phyloP scores from a whole-genome alignment of 495 filamentous ascomycete species.

The Aspergillus ostianus region DNA sequence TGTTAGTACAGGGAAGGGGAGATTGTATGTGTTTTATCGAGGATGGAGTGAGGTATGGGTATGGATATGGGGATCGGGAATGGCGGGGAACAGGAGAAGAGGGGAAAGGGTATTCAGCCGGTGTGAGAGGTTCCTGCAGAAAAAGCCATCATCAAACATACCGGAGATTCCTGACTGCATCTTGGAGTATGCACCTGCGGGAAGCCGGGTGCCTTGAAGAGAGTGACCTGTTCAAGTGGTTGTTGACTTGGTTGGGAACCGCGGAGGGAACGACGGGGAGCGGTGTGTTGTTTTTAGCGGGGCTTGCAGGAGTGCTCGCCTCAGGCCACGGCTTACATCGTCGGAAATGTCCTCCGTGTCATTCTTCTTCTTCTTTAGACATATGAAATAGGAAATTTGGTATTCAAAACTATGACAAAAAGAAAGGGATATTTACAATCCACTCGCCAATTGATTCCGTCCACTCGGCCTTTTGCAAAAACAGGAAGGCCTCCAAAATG shows the following conservation, averaged over 20 bases:
- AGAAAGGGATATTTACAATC: slow-evolving; percentile 22
- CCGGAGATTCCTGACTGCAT: slow-evolving; percentile 93
- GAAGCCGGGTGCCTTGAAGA: not conserved
- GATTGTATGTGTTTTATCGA: slow-evolving; percentile 9
- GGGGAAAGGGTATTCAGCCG: not conserved
- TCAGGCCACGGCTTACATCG: too few species aligned
- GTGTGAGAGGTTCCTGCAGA: not conserved
- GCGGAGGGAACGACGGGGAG: slow-evolving; percentile 1
- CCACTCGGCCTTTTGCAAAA: slow-evolving; percentile 8
- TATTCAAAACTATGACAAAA: slow-evolving; percentile 14
- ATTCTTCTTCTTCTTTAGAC: not conserved
- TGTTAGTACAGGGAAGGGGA: slow-evolving; percentile 14
- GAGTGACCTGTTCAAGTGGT: slow-evolving; percentile 6
- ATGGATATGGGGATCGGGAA: not conserved
- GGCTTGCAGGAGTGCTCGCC: not conserved
- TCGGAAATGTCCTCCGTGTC: too few species aligned
- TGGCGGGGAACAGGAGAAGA: not conserved
- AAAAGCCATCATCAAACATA: slow-evolving; percentile 28
- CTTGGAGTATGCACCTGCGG: slow-evolving; percentile 18
- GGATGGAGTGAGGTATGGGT: not conserved
- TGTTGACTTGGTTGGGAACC: slow-evolving; percentile 1
- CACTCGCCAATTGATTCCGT: slow-evolving; percentile 13
- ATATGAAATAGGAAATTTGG: slow-evolving; percentile 9
- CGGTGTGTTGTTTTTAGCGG: slow-evolving; percentile 5
- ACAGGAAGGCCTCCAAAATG: not conserved